Conservation (phyloP, 306 rosid genomes). For the Lathyrus aphaca region DNA sequence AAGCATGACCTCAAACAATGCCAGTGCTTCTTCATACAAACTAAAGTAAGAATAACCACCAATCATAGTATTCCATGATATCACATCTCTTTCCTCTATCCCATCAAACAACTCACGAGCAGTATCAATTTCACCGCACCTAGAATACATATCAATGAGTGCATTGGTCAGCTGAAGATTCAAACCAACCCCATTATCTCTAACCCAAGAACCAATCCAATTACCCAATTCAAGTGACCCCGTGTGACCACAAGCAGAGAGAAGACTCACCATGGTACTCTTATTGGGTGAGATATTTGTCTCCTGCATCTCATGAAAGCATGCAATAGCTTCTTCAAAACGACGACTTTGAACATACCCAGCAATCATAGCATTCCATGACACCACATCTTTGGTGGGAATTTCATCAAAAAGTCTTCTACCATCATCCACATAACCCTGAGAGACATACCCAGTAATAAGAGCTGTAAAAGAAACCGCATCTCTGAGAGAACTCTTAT, state of each 20-base stretch:
- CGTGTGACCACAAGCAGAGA: conserved; percentile 74
- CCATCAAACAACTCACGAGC: conserved; percentile 76
- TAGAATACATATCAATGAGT: conserved; percentile 74
- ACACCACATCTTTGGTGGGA: conserved; percentile 62
- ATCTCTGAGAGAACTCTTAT: conserved; percentile 58
- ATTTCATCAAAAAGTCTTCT: conserved; percentile 63
- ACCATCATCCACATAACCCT: conserved; percentile 66
- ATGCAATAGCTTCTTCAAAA: conserved; percentile 59
- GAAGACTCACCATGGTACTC: conserved; percentile 64
- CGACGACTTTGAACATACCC: conserved; percentile 64
- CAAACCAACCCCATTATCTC: conserved; percentile 46
- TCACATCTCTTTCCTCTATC: conserved; percentile 60
- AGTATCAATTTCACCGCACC: conserved; percentile 63
- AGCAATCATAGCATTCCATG: conserved; percentile 91
- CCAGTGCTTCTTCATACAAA: conserved; percentile 64
- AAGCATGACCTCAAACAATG: conserved; percentile 64
- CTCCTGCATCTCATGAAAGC: conserved; percentile 62
- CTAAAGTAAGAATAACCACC: conserved; percentile 64
- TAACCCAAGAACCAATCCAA: conserved; percentile 67
- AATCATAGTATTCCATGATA: conserved; percentile 88
- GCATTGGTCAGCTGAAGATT: conserved; percentile 66
- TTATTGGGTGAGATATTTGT: conserved; percentile 51
- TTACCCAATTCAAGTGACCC: conserved; percentile 60
- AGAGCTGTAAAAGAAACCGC: conserved; percentile 78
- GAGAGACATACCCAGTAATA: conserved; percentile 59